These are phyloP conservation scores for Begonia fuchsioides DNA, from an alignment of 306 rosid genomes.

Conservation along the genomic window DNA sequence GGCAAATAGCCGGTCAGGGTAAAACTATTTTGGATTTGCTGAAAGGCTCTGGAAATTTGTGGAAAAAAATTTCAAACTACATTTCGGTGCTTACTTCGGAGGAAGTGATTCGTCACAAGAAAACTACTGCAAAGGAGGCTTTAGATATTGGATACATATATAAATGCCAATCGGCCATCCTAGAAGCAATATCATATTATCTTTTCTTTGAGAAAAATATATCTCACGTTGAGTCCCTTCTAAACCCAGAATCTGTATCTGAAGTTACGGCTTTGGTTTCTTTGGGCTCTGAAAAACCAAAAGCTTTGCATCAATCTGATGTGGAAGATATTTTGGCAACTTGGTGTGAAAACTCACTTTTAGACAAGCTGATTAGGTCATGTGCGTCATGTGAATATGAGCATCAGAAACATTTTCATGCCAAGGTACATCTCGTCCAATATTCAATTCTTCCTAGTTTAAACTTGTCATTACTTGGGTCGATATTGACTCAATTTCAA, in stretches of 20 bases:
- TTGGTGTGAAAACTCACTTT: constrained; percentile 45
- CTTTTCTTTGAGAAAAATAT: constrained; percentile 71
- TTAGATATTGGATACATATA: constrained; percentile 36
- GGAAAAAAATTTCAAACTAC: constrained; percentile 41
- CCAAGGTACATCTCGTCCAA: constrained; percentile 41
- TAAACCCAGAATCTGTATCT: constrained; percentile 37
- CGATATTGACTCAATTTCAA: not conserved
- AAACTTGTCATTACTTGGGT: not conserved
- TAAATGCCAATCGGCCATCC: constrained; percentile 54
- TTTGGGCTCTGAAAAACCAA: constrained; percentile 27
- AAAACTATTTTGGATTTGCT: constrained; percentile 39
- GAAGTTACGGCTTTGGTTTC: constrained; percentile 30
- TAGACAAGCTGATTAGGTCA: constrained; percentile 50
- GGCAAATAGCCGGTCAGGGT: constrained; percentile 76
- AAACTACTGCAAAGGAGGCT: constrained; percentile 32
- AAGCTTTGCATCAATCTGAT: constrained; percentile 20
- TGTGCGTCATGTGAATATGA: constrained; percentile 32
- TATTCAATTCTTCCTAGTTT: not conserved
- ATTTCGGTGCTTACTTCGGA: constrained; percentile 19
- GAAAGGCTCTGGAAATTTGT: constrained; percentile 42
- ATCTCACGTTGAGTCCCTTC: constrained; percentile 47
- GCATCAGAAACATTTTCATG: constrained; percentile 29
- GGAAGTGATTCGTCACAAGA: constrained; percentile 22
- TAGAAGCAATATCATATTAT: constrained; percentile 63
- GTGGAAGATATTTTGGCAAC: constrained; percentile 40